Percentiles rank a stretch among this genome's conserved stretches.
Conservation (phyloP, 805 yeast species). For the Candida sanyiensis region DNA sequence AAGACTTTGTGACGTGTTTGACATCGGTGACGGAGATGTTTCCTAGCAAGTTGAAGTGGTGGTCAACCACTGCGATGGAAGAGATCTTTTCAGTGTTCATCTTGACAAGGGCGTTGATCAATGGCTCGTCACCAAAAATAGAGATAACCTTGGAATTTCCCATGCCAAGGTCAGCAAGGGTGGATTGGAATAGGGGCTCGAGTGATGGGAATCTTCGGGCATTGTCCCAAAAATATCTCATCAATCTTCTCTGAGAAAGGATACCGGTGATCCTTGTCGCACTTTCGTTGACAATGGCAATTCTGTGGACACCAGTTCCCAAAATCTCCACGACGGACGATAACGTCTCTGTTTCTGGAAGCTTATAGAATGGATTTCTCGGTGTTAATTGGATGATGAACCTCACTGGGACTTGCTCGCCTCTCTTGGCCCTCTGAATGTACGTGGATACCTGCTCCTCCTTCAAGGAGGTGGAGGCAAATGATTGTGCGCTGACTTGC, state of each 20-base stretch:
- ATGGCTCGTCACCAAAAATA: slow-evolving; percentile 78
- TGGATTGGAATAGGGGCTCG: slow-evolving; percentile 64
- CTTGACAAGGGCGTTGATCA: slow-evolving; percentile 78
- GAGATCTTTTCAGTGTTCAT: slow-evolving; percentile 84
- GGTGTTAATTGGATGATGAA: slow-evolving; percentile 81
- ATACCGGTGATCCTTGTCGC: slow-evolving; percentile 68
- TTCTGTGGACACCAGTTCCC: slow-evolving; percentile 94
- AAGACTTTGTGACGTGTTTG: slow-evolving; percentile 76
- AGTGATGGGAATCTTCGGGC: slow-evolving; percentile 79
- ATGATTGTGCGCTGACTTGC: slow-evolving; percentile 30
- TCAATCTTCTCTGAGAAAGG: slow-evolving; percentile 82
- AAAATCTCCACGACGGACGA: slow-evolving; percentile 75
- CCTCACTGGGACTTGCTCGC: slow-evolving; percentile 87
- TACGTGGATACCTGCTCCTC: slow-evolving; percentile 37
- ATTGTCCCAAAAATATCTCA: slow-evolving; percentile 86
- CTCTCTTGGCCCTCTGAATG: slow-evolving; percentile 65
- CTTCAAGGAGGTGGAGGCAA: slow-evolving; percentile 24
- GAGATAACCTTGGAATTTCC: slow-evolving; percentile 73
- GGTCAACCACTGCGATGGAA: slow-evolving; percentile 89
- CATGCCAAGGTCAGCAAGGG: slow-evolving; percentile 67
- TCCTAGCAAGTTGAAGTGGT: slow-evolving; percentile 69
- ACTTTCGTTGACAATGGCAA: slow-evolving; percentile 62
- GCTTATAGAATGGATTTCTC: slow-evolving; percentile 80
- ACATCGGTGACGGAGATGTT: slow-evolving; percentile 95
- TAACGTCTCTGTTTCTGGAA: slow-evolving; percentile 63